phyloP scores from a whole-genome alignment of 192 early-diverging fungal species.

The Coemansia furcata region DNA sequence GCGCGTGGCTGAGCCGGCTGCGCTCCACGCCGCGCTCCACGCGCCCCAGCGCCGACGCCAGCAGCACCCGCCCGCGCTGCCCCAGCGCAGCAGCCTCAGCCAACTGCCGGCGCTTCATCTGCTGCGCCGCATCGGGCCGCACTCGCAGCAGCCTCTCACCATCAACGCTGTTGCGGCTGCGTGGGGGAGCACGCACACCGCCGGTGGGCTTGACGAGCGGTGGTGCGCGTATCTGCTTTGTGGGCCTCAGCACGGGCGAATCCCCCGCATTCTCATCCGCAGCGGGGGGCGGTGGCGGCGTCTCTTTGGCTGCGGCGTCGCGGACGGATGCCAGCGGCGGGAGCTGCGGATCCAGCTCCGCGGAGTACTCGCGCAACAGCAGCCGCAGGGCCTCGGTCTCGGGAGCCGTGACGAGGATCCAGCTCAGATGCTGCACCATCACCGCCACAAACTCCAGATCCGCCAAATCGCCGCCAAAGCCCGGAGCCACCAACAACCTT shows the following conservation, averaged over 20 bases:
- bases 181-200: too few relatives aligned
- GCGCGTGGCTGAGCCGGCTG: constrained; percentile 61
- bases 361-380: constrained; percentile 77
- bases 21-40: constrained; percentile 25
- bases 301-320: not conserved
- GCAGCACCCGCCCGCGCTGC: too few relatives aligned
- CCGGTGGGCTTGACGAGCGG: too few relatives aligned
- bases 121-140: too few relatives aligned
- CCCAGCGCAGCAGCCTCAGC: too few relatives aligned
- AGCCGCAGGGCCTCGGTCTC: constrained; percentile 82
- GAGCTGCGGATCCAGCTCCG: constrained; percentile 32
- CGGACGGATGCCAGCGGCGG: constrained; percentile 13
- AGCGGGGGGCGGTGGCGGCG: too few relatives aligned
- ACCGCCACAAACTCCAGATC: constrained; percentile 85
- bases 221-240: not conserved
- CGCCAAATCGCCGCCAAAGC: constrained; percentile 15
- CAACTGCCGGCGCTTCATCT: not conserved
- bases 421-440: constrained; percentile 98
- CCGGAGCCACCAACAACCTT: constrained; percentile 70
- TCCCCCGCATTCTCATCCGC: not conserved
- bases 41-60: not conserved
- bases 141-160: too few relatives aligned
- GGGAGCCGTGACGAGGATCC: constrained; percentile 92
- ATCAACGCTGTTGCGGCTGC: not conserved
- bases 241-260: not conserved